phyloP scores from a whole-genome alignment of 1,139 yeast species.

The Suhomyces kunorum region DNA sequence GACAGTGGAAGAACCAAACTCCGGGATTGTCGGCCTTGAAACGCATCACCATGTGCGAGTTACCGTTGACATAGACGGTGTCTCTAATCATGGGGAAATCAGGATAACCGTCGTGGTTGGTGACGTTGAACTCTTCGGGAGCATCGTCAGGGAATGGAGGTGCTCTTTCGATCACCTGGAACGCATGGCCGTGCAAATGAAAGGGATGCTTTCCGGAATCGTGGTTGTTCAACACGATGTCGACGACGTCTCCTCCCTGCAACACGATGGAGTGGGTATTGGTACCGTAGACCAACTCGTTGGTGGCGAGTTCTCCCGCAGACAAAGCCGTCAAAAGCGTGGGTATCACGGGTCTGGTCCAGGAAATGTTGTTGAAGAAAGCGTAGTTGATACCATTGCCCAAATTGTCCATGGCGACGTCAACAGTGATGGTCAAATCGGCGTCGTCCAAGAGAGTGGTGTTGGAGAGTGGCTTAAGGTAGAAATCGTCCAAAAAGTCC shows the following conservation, averaged over 20 bases:
- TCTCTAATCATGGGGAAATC: constrained; percentile 69
- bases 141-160: constrained; percentile 34
- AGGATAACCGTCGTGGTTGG: constrained; percentile 37
- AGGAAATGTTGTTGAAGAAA: constrained; percentile 83
- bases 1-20: constrained; percentile 68
- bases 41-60: constrained; percentile 63
- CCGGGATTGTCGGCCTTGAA: constrained; percentile 64
- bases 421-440: constrained; percentile 64
- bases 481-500: constrained; percentile 62
- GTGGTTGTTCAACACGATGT: constrained; percentile 65
- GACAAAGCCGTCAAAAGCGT: constrained; percentile 72
- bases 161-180: constrained; percentile 56
- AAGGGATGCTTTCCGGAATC: constrained; percentile 87
- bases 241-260: constrained; percentile 66
- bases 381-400: constrained; percentile 86
- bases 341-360: constrained; percentile 78
- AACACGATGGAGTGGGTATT: constrained; percentile 75
- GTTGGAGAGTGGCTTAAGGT: constrained; percentile 56
- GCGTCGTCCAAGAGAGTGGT: constrained; percentile 59
- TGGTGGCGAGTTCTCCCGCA: constrained; percentile 59
- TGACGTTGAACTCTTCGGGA: constrained; percentile 44
- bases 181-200: constrained; percentile 81
- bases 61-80: constrained; percentile 62
- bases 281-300: constrained; percentile 59
- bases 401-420: constrained; percentile 77